phyloP scores from a whole-genome alignment of 352 stramenopile species.

The Plasmopara viticola region DNA sequence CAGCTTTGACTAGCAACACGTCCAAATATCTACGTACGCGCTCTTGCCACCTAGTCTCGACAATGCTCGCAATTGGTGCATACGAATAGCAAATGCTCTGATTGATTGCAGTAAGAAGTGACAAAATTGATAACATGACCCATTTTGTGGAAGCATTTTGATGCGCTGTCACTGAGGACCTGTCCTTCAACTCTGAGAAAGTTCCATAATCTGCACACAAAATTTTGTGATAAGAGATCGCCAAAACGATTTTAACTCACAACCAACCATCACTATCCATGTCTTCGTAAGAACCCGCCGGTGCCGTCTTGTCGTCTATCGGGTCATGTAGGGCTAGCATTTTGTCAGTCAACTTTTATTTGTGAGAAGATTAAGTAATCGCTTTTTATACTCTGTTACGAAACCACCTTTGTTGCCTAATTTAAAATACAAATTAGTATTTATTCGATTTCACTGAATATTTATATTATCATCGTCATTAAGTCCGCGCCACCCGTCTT shows the following conservation, averaged over 20 bases:
- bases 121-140: conserved; percentile 66
- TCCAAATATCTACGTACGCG: conserved; percentile 20
- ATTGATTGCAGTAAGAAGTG: conserved; percentile 55
- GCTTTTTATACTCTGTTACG: too few relatives aligned
- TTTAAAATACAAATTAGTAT: too few relatives aligned
- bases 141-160: conserved; percentile 15
- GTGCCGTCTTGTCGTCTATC: too few relatives aligned
- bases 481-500: too few relatives aligned
- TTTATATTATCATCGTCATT: too few relatives aligned
- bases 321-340: too few relatives aligned
- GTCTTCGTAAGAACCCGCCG: conserved; percentile 23
- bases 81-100: conserved; percentile 78
- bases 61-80: conserved; percentile 59
- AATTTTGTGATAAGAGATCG: not conserved
- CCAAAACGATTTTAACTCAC: not conserved
- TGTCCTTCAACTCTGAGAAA: conserved; percentile 18
- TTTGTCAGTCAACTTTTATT: too few relatives aligned
- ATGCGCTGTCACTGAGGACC: not conserved
- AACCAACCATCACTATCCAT: conserved; percentile 18
- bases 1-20: not conserved
- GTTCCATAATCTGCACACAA: conserved; percentile 16
- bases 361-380: too few relatives aligned
- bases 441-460: too few relatives aligned
- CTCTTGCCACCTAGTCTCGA: conserved; percentile 50
- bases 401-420: too few relatives aligned